These are phyloP conservation scores for Aspergillus olivimuriae DNA, from an alignment of 495 filamentous ascomycete genomes.

Conservation along the genomic window DNA sequence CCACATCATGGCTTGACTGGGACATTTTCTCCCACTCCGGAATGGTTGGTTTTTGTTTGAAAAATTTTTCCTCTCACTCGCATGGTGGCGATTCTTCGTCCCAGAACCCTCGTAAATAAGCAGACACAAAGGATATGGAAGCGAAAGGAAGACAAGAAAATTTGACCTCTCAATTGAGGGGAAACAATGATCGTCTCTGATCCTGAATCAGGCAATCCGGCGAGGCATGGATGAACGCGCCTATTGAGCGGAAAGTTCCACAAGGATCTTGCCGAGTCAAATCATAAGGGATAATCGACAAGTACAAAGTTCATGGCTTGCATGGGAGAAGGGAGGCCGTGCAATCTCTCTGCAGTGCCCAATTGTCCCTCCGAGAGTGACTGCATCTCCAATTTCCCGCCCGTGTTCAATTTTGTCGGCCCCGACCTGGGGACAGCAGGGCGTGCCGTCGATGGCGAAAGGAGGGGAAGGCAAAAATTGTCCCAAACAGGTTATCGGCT, in stretches of 20 bases:
- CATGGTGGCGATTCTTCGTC: no score
- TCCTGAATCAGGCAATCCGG: slow-evolving; percentile 5
- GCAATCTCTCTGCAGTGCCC: neutral
- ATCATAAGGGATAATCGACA: slow-evolving; percentile 6
- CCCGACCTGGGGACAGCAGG: no score
- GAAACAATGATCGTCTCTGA: slow-evolving; percentile 6
- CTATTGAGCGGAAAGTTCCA: slow-evolving; percentile 10
- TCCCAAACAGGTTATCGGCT: no score
- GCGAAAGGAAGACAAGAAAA: neutral
- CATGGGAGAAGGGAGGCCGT: slow-evolving; percentile 9
- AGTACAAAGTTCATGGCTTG: slow-evolving; percentile 15
- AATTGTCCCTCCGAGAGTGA: no score
- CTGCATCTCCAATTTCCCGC: no score
- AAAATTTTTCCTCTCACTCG: neutral
- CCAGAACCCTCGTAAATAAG: neutral
- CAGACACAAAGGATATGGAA: neutral
- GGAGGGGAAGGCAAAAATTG: no score
- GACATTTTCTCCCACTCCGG: no score
- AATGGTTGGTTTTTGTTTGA: neutral
- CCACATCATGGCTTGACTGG: no score
- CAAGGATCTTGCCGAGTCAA: slow-evolving; percentile 9
- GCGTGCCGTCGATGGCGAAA: no score
- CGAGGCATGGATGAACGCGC: slow-evolving; percentile 4
- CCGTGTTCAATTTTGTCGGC: no score
- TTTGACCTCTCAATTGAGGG: slow-evolving; percentile 3